Evolutionary conservation across 768 basidiomycete species (phyloP), one percentile per base, ranked within the genome.

Genomic region (Pisolithus orientalis): DNA sequence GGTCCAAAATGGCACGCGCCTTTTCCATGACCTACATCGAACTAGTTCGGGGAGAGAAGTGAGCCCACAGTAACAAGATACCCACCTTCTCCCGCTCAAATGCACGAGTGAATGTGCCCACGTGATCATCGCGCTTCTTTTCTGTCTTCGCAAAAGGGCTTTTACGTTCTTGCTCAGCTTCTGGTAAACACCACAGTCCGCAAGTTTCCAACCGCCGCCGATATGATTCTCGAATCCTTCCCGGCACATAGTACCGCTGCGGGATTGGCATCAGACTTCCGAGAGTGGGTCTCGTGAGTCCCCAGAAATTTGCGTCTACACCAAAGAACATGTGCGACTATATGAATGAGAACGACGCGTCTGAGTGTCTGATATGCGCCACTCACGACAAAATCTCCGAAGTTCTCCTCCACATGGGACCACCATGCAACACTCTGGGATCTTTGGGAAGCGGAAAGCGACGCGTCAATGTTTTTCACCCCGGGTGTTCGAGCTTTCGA

Each of bases 341-440:
- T 6, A 46, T 49, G 39, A 29, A 53, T 56, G 43, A 45, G 40
- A 51, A 52, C 13, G n/a, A 49, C 39, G 27, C 39, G 44, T 38
- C 27, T 32, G 16, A 16, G n/a, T 39, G 6, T 31, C 38, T 47
- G 47, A 31, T 34, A 21, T 32, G 11, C 17, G 3, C 17, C 39
- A 74, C 85, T 63, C 65, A 91, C 90, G 48, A 87, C 75, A 13
- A 92, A 65, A 61, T 87, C 82, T 9, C 87, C 87, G 24, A 90
- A 65, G 50, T 80, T 74, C 7, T 82, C 69, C 55, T 86, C 83
- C 7, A 82, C 67, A 62, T 90, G 87, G 1, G 84, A 77, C 39
- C 70, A 71, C 77, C 87, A 84, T 1, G 87, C 88, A 0, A 71
- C 69, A 47, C 67, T 72, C 62, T 83, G 75, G 1, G 85, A 75